Base-by-base conservation (phyloP, 768 basidiomycete species). In the Termitomyces bulborhizus region DNA sequence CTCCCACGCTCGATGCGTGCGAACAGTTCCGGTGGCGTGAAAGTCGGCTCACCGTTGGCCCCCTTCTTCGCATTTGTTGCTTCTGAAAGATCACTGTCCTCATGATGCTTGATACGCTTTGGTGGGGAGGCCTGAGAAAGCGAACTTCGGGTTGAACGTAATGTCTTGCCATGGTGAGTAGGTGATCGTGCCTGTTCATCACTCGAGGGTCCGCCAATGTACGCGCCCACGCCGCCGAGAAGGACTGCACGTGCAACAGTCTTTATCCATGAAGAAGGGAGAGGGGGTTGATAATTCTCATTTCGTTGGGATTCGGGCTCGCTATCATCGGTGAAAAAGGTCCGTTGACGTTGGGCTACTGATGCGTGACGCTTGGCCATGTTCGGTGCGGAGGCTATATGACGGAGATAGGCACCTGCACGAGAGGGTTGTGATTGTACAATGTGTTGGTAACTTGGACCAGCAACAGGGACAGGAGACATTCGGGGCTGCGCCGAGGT, bases 231-330 rank as follows among this genome's bases (percentile, higher is more conserved):
- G 3, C 77, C 77, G 18, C 81, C 80, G 44, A 77, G 76, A n/a
- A 84, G 70, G 8, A 89, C 74, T 0, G 85, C 85, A 53, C 77
- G 81, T 8, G 85, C 76, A n/a, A 89, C 84, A 1, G 74, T 79
- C 63, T 86, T 83, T 24, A 89, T 69, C 88, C 88, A 90, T n/a
- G 80, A 80, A 7, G 74, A 66, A 3, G 87, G 86, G 32, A 88
- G 71, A 4, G 85, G 82, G n/a, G 83, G 83, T 46, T 65, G 67
- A 15, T 62, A 63, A 52, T 73, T 73, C 6, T 65, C 70, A 46
- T 68, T 64, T 39, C 62, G 64, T 12, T 62, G 60, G 16, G 47
- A 48, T 40, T 66, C 61, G 12, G 60, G 57, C 55, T 66, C 70
- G 42, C 57, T 59, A 58, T 66, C 69, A 42, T 71, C 68, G 49